Base-by-base conservation (phyloP, 2,329 filamentous ascomycete genomes). In the Coleophoma eucalyptorum region DNA sequence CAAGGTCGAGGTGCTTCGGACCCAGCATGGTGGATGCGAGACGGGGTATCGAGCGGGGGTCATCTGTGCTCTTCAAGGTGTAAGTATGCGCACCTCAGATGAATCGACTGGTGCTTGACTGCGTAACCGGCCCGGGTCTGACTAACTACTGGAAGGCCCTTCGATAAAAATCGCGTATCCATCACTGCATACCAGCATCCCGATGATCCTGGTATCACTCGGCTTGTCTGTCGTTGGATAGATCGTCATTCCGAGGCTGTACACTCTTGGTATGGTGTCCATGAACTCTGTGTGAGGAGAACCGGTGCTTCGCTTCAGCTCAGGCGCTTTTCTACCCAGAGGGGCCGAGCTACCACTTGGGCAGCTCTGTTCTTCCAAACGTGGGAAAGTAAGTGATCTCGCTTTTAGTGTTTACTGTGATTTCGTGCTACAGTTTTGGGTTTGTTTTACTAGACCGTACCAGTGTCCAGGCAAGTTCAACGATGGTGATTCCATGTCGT, bases 1-100 rank as follows among this genome's bases (percentile, higher is more conserved):
- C 26, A 79, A 38, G 74, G 8, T 80, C 76, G 2, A 69, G 65
- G 54, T 75, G 74, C 5, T 72, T 69, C 47, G 77, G 74, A 1
- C 76, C 73, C 5, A 72, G 71, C 50, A 67, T 71, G 49, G 68
- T 68, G 10, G 72, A 73, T 62, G 69, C 70, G 0, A 65, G 72
- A 19, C 56, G 77, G 2, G 66, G 66, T 3, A 74, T 82, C 34
- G 70, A 77, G 0, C 65, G 67, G 2, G 70, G 76, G 21, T 73
- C 76, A 6, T 76, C 72, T 55, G 72, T 81, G 12, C 66, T 85
- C 0, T 80, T 83, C 49, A 76, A 77, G 61, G 71, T 79, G 78
- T 82, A 68, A 46, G 66, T 57, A 4, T 16, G 13, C 31, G 8
- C 34, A 13, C 43, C 42, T 26, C n/a, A 41, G 31, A 38, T n/a